Evolutionary conservation across 1,139 yeast genomes (phyloP), one percentile per base, ranked within the genome.

Genomic region (Kurtzmaniella quercitrusa): DNA sequence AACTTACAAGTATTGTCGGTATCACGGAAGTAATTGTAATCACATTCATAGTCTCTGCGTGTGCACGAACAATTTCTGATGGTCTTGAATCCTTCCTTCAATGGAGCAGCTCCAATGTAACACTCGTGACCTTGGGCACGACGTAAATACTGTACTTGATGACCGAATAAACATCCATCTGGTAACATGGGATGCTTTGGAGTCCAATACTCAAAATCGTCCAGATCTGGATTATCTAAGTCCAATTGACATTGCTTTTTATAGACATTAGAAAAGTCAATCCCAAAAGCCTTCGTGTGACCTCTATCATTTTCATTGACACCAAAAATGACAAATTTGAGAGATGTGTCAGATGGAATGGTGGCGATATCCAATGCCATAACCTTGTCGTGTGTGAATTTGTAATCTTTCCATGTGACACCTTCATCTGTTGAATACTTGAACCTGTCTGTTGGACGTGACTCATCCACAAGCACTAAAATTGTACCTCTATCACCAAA

Each of bases 401-500:
- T 59, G 58, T 71, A 84, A 7, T 79, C 82, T 2, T 59, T 53
- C 98, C 98, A 93, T 1, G 82, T 68, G 5, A 68, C 65, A 32
- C 98, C 99, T 52, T 84, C 86, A 62, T 93, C 93, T 21, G 82
- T 60, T 0, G 97, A 85, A 54, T 82, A 91, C 1, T 65, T 54
- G 2, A 93, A 48, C 0, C 65, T 61, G 48, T 88, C 72, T 0
- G 96, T 84, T 22, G 69, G 66, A 3, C 76, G 78, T 7, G 60
- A 66, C 18, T 78, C 78, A 41, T 79, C 71, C 3, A 85, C 93
- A 40, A 91, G 62, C 1, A 86, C 88, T 45, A 93, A 66, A 36
- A 94, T 76, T 1, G 96, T 82, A 6, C 99, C 98, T 51, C 89
- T 84, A 59, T 94, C 98, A 46, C 98, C 98, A 61, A 74, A 93